phyloP scores from a whole-genome alignment of 139 green algal species.

The Auxenochlorella pyrenoidosa region DNA sequence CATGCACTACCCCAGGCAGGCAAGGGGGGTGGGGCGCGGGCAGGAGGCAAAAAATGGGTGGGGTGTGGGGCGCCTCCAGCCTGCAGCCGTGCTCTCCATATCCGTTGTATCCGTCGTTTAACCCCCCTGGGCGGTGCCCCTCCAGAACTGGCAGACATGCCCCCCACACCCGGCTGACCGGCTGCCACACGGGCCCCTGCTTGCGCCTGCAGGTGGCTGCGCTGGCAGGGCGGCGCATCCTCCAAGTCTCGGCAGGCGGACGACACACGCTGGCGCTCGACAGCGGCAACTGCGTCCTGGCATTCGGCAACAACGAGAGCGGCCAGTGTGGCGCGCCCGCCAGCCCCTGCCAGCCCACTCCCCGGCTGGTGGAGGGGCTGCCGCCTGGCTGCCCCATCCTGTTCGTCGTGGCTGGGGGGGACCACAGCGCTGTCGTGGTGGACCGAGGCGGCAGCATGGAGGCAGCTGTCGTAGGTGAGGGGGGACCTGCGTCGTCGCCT shows the following conservation, averaged over 20 bases:
- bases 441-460: not conserved
- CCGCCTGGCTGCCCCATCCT: constrained; percentile 15
- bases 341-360: constrained; percentile 18
- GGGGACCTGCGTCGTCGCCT: not conserved
- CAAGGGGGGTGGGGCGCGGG: too few relatives aligned
- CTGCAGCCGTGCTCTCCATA: too few relatives aligned
- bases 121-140: too few relatives aligned
- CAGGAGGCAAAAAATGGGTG: too few relatives aligned
- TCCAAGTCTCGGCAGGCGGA: constrained; percentile 64
- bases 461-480: not conserved
- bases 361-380: constrained; percentile 38
- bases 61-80: too few relatives aligned
- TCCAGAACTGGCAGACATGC: too few relatives aligned
- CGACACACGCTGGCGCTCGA: constrained; percentile 69
- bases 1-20: constrained; percentile 45
- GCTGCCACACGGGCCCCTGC: too few relatives aligned
- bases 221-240: constrained; percentile 52
- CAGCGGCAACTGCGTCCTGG: constrained; percentile 50
- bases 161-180: too few relatives aligned
- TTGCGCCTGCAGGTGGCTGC: constrained; percentile 24
- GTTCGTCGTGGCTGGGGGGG: constrained; percentile 45
- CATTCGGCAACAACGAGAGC: constrained; percentile 63
- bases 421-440: constrained; percentile 21
- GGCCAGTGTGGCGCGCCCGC: constrained; percentile 52
- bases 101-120: too few relatives aligned